phyloP scores from a whole-genome alignment of 805 yeast species.

The Lachancea mirantina region DNA sequence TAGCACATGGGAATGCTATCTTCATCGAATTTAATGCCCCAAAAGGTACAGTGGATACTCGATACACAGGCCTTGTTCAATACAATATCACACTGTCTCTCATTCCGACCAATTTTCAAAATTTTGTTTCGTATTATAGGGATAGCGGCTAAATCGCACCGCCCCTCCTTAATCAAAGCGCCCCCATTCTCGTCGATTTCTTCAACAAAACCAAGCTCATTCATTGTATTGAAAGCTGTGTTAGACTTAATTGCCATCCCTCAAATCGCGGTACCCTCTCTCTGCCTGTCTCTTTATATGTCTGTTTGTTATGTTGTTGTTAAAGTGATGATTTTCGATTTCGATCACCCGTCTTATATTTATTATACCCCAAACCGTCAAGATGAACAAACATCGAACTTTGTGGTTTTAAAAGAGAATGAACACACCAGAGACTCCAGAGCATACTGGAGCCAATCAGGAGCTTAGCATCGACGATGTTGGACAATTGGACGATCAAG shows the following conservation, averaged over 20 bases:
- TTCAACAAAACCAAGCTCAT: no score
- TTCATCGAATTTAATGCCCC: conserved; percentile 46
- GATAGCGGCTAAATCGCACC: conserved; percentile 15
- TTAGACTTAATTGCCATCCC: no score
- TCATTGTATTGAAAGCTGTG: no score
- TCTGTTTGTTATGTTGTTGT: no score
- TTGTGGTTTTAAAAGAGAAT: conserved; percentile 6
- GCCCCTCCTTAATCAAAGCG: no score
- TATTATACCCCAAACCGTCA: no score
- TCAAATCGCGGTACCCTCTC: no score
- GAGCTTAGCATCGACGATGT: conserved; percentile 18
- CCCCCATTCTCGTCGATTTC: no score
- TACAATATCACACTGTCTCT: conserved; percentile 28
- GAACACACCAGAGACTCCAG: conserved; percentile 27
- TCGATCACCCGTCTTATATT: no score
- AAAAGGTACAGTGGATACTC: conserved; percentile 39
- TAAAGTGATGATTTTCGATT: no score
- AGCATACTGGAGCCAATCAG: conserved; percentile 26
- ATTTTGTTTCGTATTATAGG: conserved; percentile 29
- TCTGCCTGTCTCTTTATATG: no score
- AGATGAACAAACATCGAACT: not conserved
- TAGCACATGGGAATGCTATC: conserved; percentile 41
- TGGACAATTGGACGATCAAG: conserved; percentile 23
- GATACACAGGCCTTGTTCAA: conserved; percentile 38
- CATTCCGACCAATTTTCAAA: conserved; percentile 40